Percentiles rank a stretch among this genome's conserved stretches.
phyloP scores from a whole-genome alignment of 2,329 filamentous ascomycete genomes.

The Xylariaceae sp. region DNA sequence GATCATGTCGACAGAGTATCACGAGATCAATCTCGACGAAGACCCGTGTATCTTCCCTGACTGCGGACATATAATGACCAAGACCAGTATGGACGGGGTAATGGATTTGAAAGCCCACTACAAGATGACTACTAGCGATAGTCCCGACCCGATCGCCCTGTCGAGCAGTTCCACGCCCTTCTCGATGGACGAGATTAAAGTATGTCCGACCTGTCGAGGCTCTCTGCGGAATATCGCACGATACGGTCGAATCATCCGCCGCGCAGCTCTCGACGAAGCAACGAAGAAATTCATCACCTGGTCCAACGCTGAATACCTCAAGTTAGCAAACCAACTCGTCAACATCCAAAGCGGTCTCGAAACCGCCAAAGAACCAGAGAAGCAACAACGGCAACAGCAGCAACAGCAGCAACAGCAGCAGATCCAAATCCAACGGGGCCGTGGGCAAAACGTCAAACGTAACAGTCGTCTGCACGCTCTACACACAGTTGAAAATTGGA shows the following conservation, averaged over 20 bases:
- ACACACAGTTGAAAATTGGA: conserved; percentile 14
- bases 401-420: neutral
- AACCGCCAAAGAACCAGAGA: neutral
- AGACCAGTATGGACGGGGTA: conserved; percentile 54
- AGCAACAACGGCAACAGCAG: neutral
- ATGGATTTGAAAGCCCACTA: conserved; percentile 51
- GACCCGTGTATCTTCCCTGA: conserved; percentile 56
- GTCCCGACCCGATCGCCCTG: conserved; percentile 32
- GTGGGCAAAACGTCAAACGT: neutral
- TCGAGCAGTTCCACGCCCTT: conserved; percentile 1
- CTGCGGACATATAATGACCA: conserved; percentile 60
- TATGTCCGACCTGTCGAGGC: conserved; percentile 56
- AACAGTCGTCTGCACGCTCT: conserved; percentile 19
- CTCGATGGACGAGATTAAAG: conserved; percentile 35
- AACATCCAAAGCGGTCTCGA: neutral
- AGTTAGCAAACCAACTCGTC: conserved; percentile 28
- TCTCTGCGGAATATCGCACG: conserved; percentile 52
- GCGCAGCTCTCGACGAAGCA: conserved; percentile 55
- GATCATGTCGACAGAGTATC: conserved; percentile 42
- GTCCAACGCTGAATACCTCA: conserved; percentile 39
- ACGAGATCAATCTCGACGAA: conserved; percentile 52
- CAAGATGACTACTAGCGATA: conserved; percentile 31
- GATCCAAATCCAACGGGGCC: too few relatives aligned
- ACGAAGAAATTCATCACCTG: conserved; percentile 60
- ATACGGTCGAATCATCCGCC: conserved; percentile 57